Evolutionary conservation across 371 early-diverging fungal genomes (phyloP), one percentile per base, ranked within the genome.

Genomic region (Mucor irregularis): DNA sequence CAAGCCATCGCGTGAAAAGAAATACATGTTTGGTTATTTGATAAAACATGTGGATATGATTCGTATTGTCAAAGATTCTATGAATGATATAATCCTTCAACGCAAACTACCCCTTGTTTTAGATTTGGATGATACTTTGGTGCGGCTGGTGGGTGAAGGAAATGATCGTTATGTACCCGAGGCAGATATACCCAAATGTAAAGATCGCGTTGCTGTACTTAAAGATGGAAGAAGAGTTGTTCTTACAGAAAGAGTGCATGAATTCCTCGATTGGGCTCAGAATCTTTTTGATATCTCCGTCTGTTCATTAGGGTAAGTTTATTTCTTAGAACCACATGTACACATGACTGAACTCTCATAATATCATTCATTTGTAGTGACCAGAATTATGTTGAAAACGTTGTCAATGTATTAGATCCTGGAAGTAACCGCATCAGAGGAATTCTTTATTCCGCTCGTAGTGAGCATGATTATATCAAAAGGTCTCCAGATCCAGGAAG

Each of bases 91-190:
- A 2, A 38, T 69, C 13, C 72, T 74, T 39, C 72, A 74, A 35
- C 70, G 88, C 19, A 76, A 77, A 47, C 61, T 91, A 11, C 91
- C 91, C 0, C 81, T 91, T 11, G 91, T 91, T 0, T 69, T 91
- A 22, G 91, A 91, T 67, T 69, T 91, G 37, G 91, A 91, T 67
- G 91, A 91, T 65, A 91, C 91, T 0, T 71, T 91, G 1, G 89
- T 91, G 6, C 80, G 91, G 1, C 66, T 87, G 13, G 85, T 91
- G 17, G 89, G 89, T 4, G 82, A 82, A 60, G 85, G 81, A 22
- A 78, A 81, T 31, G 78, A 74, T 24, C 70, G 88, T 49, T 85
- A 86, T 73, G 87, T 91, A 3, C 81, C 87, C n/a, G 85, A 84
- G 53, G 55, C 62, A 1, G 78, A 85, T 38, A 74, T 71, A 34